Conservation (phyloP, 345 rosid species). For the Eucalyptus leucophloia region DNA sequence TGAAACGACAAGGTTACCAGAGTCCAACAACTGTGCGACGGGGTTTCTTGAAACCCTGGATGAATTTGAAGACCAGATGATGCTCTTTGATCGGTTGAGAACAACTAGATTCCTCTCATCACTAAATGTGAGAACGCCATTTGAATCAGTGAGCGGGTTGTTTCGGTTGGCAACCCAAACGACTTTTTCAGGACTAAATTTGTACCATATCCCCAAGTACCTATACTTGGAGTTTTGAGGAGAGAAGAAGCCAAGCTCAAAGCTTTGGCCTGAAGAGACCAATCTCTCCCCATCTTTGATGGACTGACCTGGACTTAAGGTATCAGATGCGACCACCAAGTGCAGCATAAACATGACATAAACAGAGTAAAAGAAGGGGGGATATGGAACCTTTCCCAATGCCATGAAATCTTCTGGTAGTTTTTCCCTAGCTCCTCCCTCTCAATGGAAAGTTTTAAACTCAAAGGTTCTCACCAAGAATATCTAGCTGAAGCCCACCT, state of each 20-base stretch:
- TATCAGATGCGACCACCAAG: background rate
- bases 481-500: background rate
- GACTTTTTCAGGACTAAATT: too few relatives aligned
- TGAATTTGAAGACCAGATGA: constrained; percentile 8
- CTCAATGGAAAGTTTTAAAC: background rate
- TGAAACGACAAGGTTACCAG: constrained; percentile 16
- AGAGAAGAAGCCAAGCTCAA: constrained; percentile 5
- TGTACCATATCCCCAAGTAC: too few relatives aligned
- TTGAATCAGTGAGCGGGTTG: too few relatives aligned
- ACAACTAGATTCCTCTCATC: background rate
- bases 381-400: background rate
- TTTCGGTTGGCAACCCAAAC: too few relatives aligned
- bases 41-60: background rate
- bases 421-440: background rate
- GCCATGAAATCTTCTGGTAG: background rate
- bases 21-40: constrained; percentile 7
- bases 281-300: background rate
- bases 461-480: background rate
- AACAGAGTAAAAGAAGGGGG: background rate
- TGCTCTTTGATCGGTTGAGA: background rate
- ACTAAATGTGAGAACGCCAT: too few relatives aligned
- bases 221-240: background rate
- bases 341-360: background rate
- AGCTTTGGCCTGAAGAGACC: background rate
- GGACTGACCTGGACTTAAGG: background rate